Base-by-base conservation (phyloP, 176 grass and related monocot genomes). In the Paspalum notatum region DNA sequence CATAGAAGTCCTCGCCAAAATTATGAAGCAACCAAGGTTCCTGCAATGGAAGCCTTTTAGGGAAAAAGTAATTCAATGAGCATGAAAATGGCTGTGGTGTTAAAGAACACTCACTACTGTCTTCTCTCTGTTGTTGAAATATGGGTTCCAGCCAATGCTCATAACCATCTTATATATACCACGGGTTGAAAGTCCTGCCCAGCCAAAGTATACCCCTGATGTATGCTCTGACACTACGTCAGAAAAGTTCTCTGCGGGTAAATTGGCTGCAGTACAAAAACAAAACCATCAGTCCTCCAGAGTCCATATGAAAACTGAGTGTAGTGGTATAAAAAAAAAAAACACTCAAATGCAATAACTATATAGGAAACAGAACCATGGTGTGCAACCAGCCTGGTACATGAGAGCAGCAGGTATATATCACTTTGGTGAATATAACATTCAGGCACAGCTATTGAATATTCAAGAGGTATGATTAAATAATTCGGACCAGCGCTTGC, bases 101-200 rank as follows among this genome's bases (percentile, higher is more conserved):
- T 32, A 77, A 46, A 75, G 69, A 54, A 75, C 26, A 89, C 96
- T 73, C 75, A 95, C 96, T 40, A 93, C 84, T 43, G 92, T 95
- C 87, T 98, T 98, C 84, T 98, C 86, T 7, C 88, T 91, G 77
- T 98, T 93, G 60, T 98, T 86, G 18, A 98, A 98, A 85, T 95
- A 98, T 39, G 92, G 92, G 86, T 98, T 98, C 96, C 96, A 99
- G 62, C 96, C 96, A 63, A 99, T 93, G 79, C 90, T 99, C 92
- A 99, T 99, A 80, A 91, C 96, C 96, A 95, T 99, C 79, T 95
- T 95, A 77, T 86, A 99, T 76, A 93, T 53, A 68, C 96, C 92
- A 68, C 62, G 88, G 14, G 38, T 77, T 65, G 92, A 80, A 86
- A 95, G 83, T 55, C 80, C 68, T 72, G 88, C 92, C 96, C 90